Percentiles rank a stretch among this genome's conserved stretches.
Evolutionary conservation across 352 stramenopile species (phyloP).

Genomic region (Thalassiosira hispida): DNA sequence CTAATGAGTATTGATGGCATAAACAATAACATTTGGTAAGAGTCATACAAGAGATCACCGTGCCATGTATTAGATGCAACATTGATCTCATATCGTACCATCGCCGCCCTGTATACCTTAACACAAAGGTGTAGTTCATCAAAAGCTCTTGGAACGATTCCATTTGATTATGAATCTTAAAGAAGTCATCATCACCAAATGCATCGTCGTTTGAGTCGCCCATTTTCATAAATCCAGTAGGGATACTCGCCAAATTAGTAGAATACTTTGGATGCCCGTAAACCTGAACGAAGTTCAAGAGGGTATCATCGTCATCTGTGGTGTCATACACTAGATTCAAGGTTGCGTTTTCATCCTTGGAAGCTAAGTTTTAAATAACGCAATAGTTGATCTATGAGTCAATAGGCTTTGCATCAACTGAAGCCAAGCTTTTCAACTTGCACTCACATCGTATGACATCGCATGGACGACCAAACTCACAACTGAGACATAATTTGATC

Average conservation of each 20-base stretch:
- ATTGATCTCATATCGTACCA: constrained; percentile 32
- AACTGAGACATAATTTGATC: too few species aligned
- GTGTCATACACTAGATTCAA: constrained; percentile 19
- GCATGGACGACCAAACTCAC: constrained; percentile 37
- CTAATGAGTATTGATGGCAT: neutral
- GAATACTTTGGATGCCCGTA: too few species aligned
- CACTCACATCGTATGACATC: constrained; percentile 33
- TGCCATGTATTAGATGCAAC: neutral
- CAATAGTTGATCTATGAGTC: neutral
- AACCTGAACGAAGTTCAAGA: too few species aligned
- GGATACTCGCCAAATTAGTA: constrained; percentile 5
- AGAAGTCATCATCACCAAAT: constrained; percentile 44
- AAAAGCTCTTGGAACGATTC: constrained; percentile 37
- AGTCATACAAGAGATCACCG: neutral
- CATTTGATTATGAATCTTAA: constrained; percentile 27
- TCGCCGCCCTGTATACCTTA: constrained; percentile 38
- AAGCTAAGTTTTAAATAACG: constrained; percentile 15
- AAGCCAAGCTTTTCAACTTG: too few species aligned
- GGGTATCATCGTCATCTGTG: constrained; percentile 27
- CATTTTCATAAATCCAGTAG: too few species aligned
- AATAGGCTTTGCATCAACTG: too few species aligned
- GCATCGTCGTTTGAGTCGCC: neutral
- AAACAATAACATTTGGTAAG: neutral
- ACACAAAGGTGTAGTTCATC: constrained; percentile 51
- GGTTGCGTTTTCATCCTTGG: constrained; percentile 26